Base-by-base conservation (phyloP, 1,284 basidiomycete species). In the Malassezia japonica region DNA sequence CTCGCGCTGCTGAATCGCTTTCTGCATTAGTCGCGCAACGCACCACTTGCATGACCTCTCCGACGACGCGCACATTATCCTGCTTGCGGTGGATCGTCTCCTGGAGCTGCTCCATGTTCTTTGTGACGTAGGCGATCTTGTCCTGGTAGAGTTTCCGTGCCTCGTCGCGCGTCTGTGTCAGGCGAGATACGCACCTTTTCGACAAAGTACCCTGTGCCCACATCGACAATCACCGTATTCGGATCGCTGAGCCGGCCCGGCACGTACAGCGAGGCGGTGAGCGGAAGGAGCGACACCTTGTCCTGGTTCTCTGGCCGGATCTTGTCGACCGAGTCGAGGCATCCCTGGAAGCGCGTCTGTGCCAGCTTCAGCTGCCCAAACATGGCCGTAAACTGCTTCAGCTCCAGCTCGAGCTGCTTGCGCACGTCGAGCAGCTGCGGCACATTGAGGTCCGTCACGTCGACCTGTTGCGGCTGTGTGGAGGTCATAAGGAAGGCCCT, bases 121-220 rank as follows among this genome's bases (percentile, higher is more conserved):
- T 65, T 6, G 55, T 57, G 6, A 72, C 57, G 44, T 64, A 72
- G 24, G 61, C 60, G 12, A 70, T 56, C 49, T 67, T 67, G 27
- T 65, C 62, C 29, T 57, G 32, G 35, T 70, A 72, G 48, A 69
- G 59, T 21, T 63, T 59, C 36, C 51, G 59, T 7, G 69, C 69
- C 16, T 63, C 64, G 10, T 56, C 36, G 16, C 64, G 65, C 20
- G 61, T 57, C 62, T 67, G 50, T 13, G 18, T 7, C 16, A 21
- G 16, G 32, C 13, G n/a, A 13, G 12, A 10, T 33, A 5, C 78
- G 53, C 48, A 88, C 90, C 80, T 95, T 96, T 74, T 87, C 84
- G 16, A 98, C 84, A 67, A 85, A 96, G 76, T 95, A 98, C 0
- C 92, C 92, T 0, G 92, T 96, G 2, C 92, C 92, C 27, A 98